phyloP scores from a whole-genome alignment of 306 rosid genomes.

The Ammopiptanthus mongolicus region DNA sequence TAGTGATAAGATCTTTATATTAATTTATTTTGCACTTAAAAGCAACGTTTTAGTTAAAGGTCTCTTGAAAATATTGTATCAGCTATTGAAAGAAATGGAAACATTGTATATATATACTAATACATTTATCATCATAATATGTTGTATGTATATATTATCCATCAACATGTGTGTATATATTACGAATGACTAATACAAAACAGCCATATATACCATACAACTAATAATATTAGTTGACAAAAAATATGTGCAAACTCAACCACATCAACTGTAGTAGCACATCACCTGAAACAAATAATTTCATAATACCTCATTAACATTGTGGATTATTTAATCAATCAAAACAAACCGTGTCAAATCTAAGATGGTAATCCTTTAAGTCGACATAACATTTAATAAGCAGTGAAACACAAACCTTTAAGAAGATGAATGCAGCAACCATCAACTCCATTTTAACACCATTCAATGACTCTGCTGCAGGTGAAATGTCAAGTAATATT shows the following conservation, averaged over 20 bases:
- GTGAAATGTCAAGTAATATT: conserved; percentile 72
- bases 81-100: background rate
- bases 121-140: too few species aligned
- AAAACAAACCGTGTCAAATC: background rate
- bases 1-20: too few species aligned
- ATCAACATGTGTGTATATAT: too few species aligned
- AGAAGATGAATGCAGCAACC: conserved; percentile 89
- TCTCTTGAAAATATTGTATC: background rate
- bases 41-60: too few species aligned
- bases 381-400: background rate
- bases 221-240: too few species aligned
- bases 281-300: conserved; percentile 57
- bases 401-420: conserved; percentile 41
- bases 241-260: conserved; percentile 34
- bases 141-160: too few species aligned
- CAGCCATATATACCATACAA: too few species aligned
- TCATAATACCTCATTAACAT: background rate
- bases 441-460: conserved; percentile 93
- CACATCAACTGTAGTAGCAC: conserved; percentile 95
- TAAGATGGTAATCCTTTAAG: background rate
- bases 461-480: conserved; percentile 89
- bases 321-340: background rate
- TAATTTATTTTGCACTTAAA: too few species aligned
- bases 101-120: background rate
- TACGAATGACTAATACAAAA: too few species aligned